These are phyloP conservation scores for Nephelium lappaceum DNA, from an alignment of 345 rosid genomes.

Conservation along the genomic window DNA sequence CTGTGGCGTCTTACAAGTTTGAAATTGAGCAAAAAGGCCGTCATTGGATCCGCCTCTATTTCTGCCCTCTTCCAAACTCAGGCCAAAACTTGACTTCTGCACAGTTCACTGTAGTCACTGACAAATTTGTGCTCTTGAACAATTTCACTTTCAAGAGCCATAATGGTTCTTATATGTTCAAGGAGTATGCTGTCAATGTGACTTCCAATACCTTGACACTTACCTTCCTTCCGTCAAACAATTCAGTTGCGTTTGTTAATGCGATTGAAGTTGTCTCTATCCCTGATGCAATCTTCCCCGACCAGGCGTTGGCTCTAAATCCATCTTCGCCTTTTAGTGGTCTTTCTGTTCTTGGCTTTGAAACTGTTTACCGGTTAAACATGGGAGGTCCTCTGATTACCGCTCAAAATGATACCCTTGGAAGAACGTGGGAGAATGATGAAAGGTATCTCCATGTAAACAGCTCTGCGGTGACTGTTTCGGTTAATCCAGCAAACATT, in stretches of 20 bases:
- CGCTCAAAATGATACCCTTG: constrained; percentile 84
- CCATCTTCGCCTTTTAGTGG: constrained; percentile 63
- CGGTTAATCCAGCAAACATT: constrained; percentile 67
- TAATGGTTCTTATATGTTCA: constrained; percentile 66
- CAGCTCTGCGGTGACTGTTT: constrained; percentile 75
- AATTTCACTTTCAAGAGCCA: constrained; percentile 74
- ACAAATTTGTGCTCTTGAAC: constrained; percentile 84
- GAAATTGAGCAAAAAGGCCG: constrained; percentile 65
- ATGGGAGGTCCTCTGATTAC: constrained; percentile 94
- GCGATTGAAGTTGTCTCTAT: constrained; percentile 90
- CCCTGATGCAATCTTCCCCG: constrained; percentile 76
- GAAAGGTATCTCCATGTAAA: constrained; percentile 73
- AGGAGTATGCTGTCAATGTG: constrained; percentile 87
- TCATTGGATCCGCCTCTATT: constrained; percentile 99
- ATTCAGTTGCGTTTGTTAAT: constrained; percentile 82
- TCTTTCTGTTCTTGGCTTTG: constrained; percentile 70
- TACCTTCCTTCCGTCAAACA: constrained; percentile 70
- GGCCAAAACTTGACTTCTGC: constrained; percentile 62
- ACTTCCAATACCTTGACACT: constrained; percentile 67
- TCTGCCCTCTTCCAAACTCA: constrained; percentile 60
- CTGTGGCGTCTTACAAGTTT: constrained; percentile 71
- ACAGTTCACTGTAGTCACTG: constrained; percentile 63
- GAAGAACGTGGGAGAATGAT: constrained; percentile 93
- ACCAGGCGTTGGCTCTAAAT: constrained; percentile 67
- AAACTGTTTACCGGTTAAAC: constrained; percentile 88